Conservation (phyloP, 2,329 filamentous ascomycete genomes). For the Apiospora arundinis region DNA sequence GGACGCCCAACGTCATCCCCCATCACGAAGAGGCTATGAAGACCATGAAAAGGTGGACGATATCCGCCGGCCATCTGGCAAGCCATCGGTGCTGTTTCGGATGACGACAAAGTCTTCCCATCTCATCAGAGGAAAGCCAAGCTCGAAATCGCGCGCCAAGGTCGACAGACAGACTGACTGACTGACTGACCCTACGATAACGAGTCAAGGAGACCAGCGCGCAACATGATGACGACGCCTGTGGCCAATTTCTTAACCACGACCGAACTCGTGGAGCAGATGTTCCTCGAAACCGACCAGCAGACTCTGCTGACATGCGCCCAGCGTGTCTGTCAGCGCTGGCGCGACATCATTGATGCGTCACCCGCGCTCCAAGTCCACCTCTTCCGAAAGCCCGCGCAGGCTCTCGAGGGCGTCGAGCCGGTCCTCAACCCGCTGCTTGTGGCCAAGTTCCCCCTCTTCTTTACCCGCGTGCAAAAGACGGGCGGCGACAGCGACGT, state of each 20-base stretch:
- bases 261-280: slow-evolving; percentile 22
- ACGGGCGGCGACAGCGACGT: neutral
- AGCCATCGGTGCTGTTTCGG: neutral
- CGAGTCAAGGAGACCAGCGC: neutral
- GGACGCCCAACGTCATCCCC: neutral
- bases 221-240: neutral
- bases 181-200: neutral
- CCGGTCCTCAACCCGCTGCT: slow-evolving; percentile 24
- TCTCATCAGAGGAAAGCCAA: neutral
- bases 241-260: neutral
- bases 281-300: slow-evolving; percentile 25
- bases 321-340: slow-evolving; percentile 24
- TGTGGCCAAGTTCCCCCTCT: slow-evolving; percentile 17
- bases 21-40: neutral
- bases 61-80: neutral
- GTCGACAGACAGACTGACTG: too few relatives aligned
- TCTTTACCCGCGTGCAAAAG: slow-evolving; percentile 13
- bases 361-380: slow-evolving; percentile 21
- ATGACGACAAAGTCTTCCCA: neutral
- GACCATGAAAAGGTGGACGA: neutral
- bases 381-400: slow-evolving; percentile 21
- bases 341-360: slow-evolving; percentile 20
- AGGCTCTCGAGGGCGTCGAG: neutral
- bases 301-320: slow-evolving; percentile 15
- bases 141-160: neutral